Evolutionary conservation across 495 filamentous ascomycete genomes (phyloP), one percentile per base, ranked within the genome.

Genomic region (Daldinia vernicosa): DNA sequence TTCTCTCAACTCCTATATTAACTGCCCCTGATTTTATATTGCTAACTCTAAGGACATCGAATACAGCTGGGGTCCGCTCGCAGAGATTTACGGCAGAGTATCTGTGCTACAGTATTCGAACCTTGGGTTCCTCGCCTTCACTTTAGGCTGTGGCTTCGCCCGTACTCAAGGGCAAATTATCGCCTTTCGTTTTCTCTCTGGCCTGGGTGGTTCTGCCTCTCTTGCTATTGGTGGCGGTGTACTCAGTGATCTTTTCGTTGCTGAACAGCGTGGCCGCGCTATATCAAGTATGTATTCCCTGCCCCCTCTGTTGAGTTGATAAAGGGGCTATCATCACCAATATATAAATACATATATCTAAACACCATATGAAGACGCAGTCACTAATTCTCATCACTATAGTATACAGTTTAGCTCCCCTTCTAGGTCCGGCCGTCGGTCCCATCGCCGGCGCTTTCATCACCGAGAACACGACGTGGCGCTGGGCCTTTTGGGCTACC

Each of bases 391-490:
- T 27, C 8, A 15, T 39, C 17, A 1, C n/a, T 27, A 4, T 27
- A 57, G 54, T 92, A 40, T 92, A 91, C 81, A 87, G 80, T 64
- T 80, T 93, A 0, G 75, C 73, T 8, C 91, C 91, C 0, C 81
- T 92, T 0, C 83, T 93, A 0, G 90, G 90, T 0, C 90, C 90
- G 7, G 89, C 88, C 0, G 67, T 91, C 1, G 89, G 89, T 3
- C 89, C 89, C 0, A 84, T 91, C 24, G 86, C 83, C 0, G 89
- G 88, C 15, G 88, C 83, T 1, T 91, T 91, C 76, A 90, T 94
- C 37, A 83, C 89, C 0, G 80, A 91, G 75, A 87, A 89, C 52
- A 89, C 85, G 11, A 88, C 84, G 1, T 92, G 90, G 91, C 82
- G 89, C 39, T 93, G 90, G 91, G 80, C 87, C 27, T 92, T 93